phyloP scores from a whole-genome alignment of 2,329 filamentous ascomycete genomes.

The Ophiostoma tasmaniense region DNA sequence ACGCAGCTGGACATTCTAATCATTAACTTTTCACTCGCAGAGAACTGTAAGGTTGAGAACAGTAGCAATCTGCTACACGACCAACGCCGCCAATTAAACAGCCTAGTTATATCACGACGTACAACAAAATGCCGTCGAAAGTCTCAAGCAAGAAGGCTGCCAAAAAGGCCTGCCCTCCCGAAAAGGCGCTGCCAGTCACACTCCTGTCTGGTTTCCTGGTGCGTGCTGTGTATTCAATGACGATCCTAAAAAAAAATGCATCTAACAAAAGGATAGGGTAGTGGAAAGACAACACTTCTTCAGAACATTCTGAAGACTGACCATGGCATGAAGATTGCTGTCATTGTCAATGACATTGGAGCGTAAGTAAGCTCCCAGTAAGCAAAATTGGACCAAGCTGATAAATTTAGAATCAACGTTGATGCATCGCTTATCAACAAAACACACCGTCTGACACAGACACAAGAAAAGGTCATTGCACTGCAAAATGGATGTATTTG shows the following conservation, averaged over 20 bases:
- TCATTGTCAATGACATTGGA: slow-evolving; percentile 67
- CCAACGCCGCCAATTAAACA: background rate
- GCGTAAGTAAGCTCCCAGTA: slow-evolving; percentile 31
- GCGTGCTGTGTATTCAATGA: background rate
- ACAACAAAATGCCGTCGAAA: background rate
- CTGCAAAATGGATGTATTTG: slow-evolving; percentile 70
- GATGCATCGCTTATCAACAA: slow-evolving; percentile 54
- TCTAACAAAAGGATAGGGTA: slow-evolving; percentile 32
- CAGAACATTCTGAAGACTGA: slow-evolving; percentile 59
- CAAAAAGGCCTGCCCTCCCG: background rate
- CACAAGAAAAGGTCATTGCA: slow-evolving; percentile 56
- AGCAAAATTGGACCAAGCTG: background rate
- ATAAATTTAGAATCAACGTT: slow-evolving; percentile 46
- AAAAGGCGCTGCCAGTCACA: background rate
- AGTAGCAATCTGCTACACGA: background rate
- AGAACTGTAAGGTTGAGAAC: background rate
- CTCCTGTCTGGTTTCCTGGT: background rate
- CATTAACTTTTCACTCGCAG: background rate
- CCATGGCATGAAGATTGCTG: slow-evolving; percentile 59
- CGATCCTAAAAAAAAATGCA: background rate
- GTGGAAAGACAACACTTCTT: slow-evolving; percentile 63
- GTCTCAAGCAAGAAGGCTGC: background rate
- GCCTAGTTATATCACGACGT: background rate
- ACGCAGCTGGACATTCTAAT: background rate
- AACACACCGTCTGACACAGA: slow-evolving; percentile 46